Percentiles rank a stretch among this genome's conserved stretches.
phyloP scores from a whole-genome alignment of 371 early-diverging fungal genomes.

The Apophysomyces ossiformis region DNA sequence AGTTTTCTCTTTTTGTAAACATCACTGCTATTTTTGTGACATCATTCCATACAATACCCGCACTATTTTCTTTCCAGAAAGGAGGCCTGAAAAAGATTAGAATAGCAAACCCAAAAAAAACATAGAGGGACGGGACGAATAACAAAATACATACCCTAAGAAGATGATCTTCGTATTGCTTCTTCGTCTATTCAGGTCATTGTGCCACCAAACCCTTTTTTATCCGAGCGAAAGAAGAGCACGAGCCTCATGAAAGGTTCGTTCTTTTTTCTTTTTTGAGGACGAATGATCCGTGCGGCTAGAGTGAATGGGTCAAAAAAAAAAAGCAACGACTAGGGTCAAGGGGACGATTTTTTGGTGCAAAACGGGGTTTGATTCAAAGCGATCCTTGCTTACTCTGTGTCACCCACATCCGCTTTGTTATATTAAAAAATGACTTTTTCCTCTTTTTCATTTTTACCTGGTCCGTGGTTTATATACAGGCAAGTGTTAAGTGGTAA shows the following conservation, averaged over 20 bases:
- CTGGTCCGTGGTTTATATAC: too few species aligned
- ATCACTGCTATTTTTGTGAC: slow-evolving; percentile 15
- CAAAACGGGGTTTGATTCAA: slow-evolving; percentile 8
- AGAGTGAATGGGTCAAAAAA: slow-evolving; percentile 3
- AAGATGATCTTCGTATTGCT: too few species aligned
- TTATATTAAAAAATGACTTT: too few species aligned
- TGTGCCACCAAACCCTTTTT: slow-evolving; percentile 10
- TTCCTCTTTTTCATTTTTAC: too few species aligned
- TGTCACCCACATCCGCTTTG: too few species aligned
- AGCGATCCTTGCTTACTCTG: too few species aligned
- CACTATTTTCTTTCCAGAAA: slow-evolving; percentile 6
- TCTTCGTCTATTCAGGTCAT: not conserved
- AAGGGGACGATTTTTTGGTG: slow-evolving; percentile 1
- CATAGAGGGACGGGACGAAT: not conserved
- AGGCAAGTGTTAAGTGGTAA: too few species aligned
- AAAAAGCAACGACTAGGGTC: not conserved
- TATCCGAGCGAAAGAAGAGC: slow-evolving; percentile 5
- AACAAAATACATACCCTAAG: too few species aligned
- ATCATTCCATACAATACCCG: slow-evolving; percentile 11
- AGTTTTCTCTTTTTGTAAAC: slow-evolving; percentile 11
- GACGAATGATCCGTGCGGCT: slow-evolving; percentile 12
- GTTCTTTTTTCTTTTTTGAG: not conserved
- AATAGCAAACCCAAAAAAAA: not conserved
- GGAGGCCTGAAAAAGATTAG: not conserved
- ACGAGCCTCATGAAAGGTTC: slow-evolving; percentile 2